These are phyloP conservation scores for Hemisphaericaspora nanyangensis DNA, from an alignment of 805 yeast genomes.

Conservation along the genomic window DNA sequence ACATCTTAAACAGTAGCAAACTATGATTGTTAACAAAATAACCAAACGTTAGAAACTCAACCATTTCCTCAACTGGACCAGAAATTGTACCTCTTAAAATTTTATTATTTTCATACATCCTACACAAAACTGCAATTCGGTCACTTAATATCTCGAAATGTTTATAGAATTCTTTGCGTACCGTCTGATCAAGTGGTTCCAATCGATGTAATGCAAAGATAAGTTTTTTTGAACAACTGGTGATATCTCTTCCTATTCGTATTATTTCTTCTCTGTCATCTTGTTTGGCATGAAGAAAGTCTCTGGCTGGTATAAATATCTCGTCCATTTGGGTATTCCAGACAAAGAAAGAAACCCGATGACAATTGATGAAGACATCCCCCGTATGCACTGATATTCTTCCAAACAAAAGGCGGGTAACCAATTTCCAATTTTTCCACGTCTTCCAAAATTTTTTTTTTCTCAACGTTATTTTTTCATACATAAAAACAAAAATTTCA, in stretches of 20 bases:
- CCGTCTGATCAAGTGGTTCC: neutral
- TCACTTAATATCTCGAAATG: conserved; percentile 11
- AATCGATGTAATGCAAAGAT: conserved; percentile 21
- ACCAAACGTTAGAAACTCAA: conserved; percentile 23
- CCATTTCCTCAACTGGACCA: conserved; percentile 23
- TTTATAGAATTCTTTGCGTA: conserved; percentile 11
- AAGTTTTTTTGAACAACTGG: conserved; percentile 35
- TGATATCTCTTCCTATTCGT: conserved; percentile 33
- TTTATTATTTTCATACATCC: conserved; percentile 11
- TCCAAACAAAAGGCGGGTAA: no score
- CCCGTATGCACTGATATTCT: no score
- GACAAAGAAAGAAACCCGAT: no score
- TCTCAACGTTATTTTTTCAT: no score
- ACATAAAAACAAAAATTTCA: no score
- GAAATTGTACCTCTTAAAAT: conserved; percentile 17
- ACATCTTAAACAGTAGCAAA: conserved; percentile 12
- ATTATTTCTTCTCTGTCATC: conserved; percentile 32
- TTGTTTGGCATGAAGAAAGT: conserved; percentile 18
- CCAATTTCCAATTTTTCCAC: no score
- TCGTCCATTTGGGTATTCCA: neutral
- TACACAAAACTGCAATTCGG: conserved; percentile 6
- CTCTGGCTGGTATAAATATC: conserved; percentile 20
- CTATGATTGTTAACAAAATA: conserved; percentile 12
- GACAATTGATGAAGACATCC: no score
- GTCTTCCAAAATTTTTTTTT: no score